A percentile compares a stretch with the other conserved stretches of the same genome.
These are phyloP conservation scores for Tulasnella sp. DNA, from an alignment of 768 basidiomycete species.

Conservation along the genomic window DNA sequence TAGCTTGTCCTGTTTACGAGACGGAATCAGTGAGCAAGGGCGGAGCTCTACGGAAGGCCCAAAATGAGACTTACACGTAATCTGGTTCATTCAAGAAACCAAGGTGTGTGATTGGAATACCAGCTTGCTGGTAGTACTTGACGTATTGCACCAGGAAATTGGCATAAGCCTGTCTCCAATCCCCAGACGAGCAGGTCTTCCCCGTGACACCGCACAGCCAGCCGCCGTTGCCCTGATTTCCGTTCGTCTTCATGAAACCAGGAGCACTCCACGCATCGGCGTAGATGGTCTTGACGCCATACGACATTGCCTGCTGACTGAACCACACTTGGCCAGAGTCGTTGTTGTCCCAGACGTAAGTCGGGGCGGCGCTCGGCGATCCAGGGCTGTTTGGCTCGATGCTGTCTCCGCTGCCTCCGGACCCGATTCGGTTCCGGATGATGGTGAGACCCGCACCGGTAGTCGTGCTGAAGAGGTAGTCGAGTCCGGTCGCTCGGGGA, in stretches of 20 bases:
- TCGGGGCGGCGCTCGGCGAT: neutral
- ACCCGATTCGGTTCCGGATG: constrained; percentile 5
- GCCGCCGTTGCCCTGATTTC: constrained; percentile 13
- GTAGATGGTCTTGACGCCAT: constrained; percentile 17
- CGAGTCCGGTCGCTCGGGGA: constrained; percentile 4
- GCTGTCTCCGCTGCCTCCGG: neutral
- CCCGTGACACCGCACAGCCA: constrained; percentile 18
- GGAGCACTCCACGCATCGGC: constrained; percentile 22
- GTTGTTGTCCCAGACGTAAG: constrained; percentile 3
- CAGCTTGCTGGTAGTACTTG: constrained; percentile 12
- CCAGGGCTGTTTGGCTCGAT: neutral
- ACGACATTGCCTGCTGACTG: constrained; percentile 5
- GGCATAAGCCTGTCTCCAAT: constrained; percentile 22
- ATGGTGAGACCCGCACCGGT: constrained; percentile 16
- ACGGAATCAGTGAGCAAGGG: too few species aligned
- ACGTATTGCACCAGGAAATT: constrained; percentile 21
- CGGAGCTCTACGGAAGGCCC: neutral
- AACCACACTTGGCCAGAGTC: constrained; percentile 17
- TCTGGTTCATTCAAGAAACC: constrained; percentile 21
- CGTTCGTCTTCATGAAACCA: constrained; percentile 21
- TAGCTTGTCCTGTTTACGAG: neutral
- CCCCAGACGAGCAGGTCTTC: constrained; percentile 17
- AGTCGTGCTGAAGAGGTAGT: constrained; percentile 18
- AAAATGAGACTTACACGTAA: neutral
- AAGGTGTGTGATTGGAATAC: constrained; percentile 8